Base-by-base conservation (phyloP, 352 stramenopile species). In the Phytophthora ramorum region DNA sequence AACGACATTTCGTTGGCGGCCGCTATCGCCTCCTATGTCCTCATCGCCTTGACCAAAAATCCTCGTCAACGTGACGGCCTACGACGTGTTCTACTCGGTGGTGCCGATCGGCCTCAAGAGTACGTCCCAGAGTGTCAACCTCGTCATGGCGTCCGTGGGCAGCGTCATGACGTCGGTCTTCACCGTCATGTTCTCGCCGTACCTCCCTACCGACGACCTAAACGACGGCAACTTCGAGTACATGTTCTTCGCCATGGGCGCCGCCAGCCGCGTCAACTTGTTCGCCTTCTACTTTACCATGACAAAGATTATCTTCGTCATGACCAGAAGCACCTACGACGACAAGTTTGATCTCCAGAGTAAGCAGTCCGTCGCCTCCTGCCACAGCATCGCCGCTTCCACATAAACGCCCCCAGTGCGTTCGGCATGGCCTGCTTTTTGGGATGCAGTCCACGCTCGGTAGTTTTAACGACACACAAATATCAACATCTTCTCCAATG, bases 191-290 rank as follows among this genome's bases (percentile, higher is more conserved):
- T 85, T 85, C 47, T 64, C 64, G 26, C 72, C 79, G 58, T 80
- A 73, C 54, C 76, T 89, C 9, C 72, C 75, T 32, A 65, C 73
- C 38, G 74, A 91, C 76, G 66, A 83, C 47, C 66, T 83, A 60
- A 83, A 81, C 58, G 54, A 80, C 16, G 71, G 66, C 28, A 56
- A 83, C 43, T 49, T 83, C 10, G 71, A 83, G 52, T 85, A 91
- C 66, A 85, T 91, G 76, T 88, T 86, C 62, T 90, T 85, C 70
- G 77, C 74, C 3, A 64, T 86, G 51, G 80, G 71, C 9, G 61
- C 44, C 10, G 66, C 86, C 20, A 79, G 71, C 16, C 26, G 78
- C 16, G 58, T 91, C 40, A 91, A 88, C 76, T 62, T 84, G 41
- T 14, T 81, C 13, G 68, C 66, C 26, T 91, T 84, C 62, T 37